Evolutionary conservation across 768 basidiomycete genomes (phyloP), one percentile per base, ranked within the genome.

Genomic region (Asterophora lycoperdoides): DNA sequence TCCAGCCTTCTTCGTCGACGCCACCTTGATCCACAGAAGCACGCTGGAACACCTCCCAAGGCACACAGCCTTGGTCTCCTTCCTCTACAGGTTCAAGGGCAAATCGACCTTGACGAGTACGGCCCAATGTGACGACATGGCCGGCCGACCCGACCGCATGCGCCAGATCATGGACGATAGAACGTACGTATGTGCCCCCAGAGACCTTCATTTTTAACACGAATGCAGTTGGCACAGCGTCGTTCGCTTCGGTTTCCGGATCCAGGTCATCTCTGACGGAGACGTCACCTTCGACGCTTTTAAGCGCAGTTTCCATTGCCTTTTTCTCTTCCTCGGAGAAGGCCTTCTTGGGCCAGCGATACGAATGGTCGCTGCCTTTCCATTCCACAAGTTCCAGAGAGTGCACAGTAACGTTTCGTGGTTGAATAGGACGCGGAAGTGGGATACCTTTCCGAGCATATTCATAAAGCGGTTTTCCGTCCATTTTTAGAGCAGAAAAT

Each of bases 401-500:
- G 60, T 91, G 83, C 8, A 99, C 82, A 8, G 83, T 91, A 15
- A 89, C 87, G 54, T 80, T 76, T 9, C 96, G 86, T 41, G 85
- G 66, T 59, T 93, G 91, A 52, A 99, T 94, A n/a, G 95, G 89
- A 8, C 93, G 83, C 28, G 96, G 96, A 13, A 99, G 78, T 0
- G 94, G 91, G 36, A 86, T 89, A 7, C 89, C 89, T 60, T 86
- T 77, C 2, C 96, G 83, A 15, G 96, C 96, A 62, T 98, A 99
- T 58, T 98, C 94, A 64, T 98, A 92, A 30, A 98, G 66, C 0
- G 92, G 92, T 65, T 80, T 90, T 1, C 96, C 96, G 56, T 98
- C 93, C 94, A 98, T 98, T 68, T 98, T 98, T 30, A 98, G 75
- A 1, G 96, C 96, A 8, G 96, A 98, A 68, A 94, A 99, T 62